phyloP scores from a whole-genome alignment of 164 flowering plant genomes.

The Litsea cubeba region DNA sequence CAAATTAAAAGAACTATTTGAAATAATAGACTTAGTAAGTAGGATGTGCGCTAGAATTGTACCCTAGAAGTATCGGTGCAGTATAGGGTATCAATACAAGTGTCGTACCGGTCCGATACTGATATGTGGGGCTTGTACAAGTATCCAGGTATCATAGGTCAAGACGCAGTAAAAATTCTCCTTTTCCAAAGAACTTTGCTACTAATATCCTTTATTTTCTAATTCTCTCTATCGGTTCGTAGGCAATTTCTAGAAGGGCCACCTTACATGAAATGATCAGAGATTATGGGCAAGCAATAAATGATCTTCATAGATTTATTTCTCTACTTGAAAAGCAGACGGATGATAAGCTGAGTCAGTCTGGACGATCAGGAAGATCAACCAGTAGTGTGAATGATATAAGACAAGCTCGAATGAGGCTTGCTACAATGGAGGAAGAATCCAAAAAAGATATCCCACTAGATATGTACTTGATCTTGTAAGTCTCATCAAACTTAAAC shows the following conservation, averaged over 20 bases:
- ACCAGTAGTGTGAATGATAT: slow-evolving; percentile 37
- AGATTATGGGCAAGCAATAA: slow-evolving; percentile 77
- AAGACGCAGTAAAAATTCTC: too few species aligned
- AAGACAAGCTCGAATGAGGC: slow-evolving; percentile 46
- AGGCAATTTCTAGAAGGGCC: slow-evolving; percentile 95
- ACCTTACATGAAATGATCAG: slow-evolving; percentile 82
- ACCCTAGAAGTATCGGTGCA: too few species aligned
- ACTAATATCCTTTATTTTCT: not conserved
- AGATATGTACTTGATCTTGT: slow-evolving; percentile 83
- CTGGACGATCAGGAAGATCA: slow-evolving; percentile 29
- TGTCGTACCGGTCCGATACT: too few species aligned
- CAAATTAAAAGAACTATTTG: too few species aligned
- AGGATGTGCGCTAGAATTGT: too few species aligned
- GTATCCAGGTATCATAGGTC: too few species aligned
- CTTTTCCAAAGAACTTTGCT: too few species aligned
- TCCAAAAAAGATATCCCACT: slow-evolving; percentile 57
- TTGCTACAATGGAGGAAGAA: slow-evolving; percentile 56
- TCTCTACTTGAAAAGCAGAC: slow-evolving; percentile 51
- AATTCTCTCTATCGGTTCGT: slow-evolving; percentile 16
- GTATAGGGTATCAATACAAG: too few species aligned
- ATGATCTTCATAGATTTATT: slow-evolving; percentile 60
- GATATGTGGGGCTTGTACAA: not conserved
- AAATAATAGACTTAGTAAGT: too few species aligned
- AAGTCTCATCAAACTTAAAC: slow-evolving; percentile 29
- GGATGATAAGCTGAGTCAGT: slow-evolving; percentile 28